phyloP scores from a whole-genome alignment of 2,329 filamentous ascomycete species.

The Xylaria polymorpha region DNA sequence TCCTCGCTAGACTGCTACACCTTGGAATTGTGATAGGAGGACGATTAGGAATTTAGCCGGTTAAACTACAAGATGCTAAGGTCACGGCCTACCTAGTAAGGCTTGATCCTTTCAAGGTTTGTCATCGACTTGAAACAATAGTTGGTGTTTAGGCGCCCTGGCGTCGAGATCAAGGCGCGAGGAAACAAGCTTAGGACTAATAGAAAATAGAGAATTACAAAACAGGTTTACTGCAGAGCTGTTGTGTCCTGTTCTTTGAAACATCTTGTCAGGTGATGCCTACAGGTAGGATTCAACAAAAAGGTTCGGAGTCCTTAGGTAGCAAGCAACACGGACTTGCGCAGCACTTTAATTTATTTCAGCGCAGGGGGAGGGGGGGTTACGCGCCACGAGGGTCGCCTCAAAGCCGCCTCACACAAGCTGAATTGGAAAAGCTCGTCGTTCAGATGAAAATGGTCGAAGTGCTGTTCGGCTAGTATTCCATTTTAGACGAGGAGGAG shows the following conservation, averaged over 20 bases:
- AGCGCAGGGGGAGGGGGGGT: neutral
- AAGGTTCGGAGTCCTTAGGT: constrained; percentile 9
- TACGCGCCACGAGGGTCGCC: neutral
- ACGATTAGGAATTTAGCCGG: neutral
- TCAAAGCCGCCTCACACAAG: constrained; percentile 19
- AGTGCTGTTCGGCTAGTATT: constrained; percentile 12
- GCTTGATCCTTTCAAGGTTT: neutral
- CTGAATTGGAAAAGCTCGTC: constrained; percentile 1
- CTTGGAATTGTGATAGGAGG: neutral
- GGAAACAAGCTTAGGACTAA: constrained; percentile 11
- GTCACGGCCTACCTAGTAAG: neutral
- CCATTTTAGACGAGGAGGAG: constrained; percentile 11
- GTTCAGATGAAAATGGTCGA: neutral
- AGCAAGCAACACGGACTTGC: neutral
- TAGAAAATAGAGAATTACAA: neutral
- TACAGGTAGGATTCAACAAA: neutral
- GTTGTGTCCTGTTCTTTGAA: constrained; percentile 15
- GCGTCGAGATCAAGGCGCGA: neutral
- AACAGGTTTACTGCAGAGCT: neutral
- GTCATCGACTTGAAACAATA: constrained; percentile 19
- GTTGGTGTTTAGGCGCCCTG: constrained; percentile 10
- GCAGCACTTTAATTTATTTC: constrained; percentile 2
- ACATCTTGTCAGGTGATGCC: constrained; percentile 8
- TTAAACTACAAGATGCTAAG: constrained; percentile 2
- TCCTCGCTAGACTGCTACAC: neutral